Conservation (phyloP, 352 stramenopile species). For the Phytophthora foliorum region DNA sequence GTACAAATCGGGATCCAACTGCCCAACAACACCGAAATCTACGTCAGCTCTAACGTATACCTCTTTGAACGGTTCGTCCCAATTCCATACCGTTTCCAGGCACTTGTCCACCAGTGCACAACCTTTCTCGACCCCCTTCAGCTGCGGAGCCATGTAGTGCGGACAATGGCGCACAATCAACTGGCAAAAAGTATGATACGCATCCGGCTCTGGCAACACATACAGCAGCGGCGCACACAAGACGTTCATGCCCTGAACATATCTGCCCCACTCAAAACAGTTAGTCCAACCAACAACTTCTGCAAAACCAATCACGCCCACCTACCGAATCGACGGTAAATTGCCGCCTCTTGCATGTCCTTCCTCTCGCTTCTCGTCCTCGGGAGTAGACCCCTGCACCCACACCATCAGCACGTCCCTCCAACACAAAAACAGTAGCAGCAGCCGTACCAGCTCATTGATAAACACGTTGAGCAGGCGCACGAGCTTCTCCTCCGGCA, state of each 20-base stretch:
- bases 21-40: conserved; percentile 1
- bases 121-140: conserved; percentile 85
- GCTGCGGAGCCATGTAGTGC: conserved; percentile 90
- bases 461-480: conserved; percentile 94
- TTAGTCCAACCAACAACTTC: conserved; percentile 1
- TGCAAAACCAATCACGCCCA: background rate
- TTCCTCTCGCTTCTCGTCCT: conserved; percentile 29
- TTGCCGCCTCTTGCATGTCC: conserved; percentile 34
- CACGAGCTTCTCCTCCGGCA: conserved; percentile 93
- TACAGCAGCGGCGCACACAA: conserved; percentile 92
- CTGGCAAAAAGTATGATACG: conserved; percentile 92
- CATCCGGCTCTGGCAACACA: conserved; percentile 92
- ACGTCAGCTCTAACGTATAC: background rate
- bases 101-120: conserved; percentile 89
- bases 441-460: conserved; percentile 60
- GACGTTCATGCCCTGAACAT: conserved; percentile 96
- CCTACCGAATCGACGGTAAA: conserved; percentile 55
- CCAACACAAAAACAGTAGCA: background rate
- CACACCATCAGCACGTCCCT: background rate
- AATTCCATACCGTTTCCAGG: conserved; percentile 59
- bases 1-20: conserved; percentile 88
- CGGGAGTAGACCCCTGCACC: conserved; percentile 34
- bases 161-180: conserved; percentile 91
- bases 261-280: conserved; percentile 41
- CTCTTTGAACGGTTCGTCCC: background rate